Conservation (phyloP, 78 protist genomes). For the Dictyostelium firmibasis region DNA sequence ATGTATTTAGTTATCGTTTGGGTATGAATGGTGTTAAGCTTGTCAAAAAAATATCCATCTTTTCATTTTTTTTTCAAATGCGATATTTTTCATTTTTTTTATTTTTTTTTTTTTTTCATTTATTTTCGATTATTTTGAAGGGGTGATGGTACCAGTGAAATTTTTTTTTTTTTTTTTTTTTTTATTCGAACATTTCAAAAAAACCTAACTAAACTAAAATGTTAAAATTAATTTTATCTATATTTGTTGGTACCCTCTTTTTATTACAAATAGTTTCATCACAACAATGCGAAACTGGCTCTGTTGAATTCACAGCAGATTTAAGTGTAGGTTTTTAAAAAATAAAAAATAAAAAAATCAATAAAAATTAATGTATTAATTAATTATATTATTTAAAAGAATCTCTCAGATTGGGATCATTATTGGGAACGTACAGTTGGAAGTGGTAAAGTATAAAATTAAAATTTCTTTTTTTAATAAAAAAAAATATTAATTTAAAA, state of each 20-base stretch:
- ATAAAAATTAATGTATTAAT: not conserved
- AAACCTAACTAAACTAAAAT: not conserved
- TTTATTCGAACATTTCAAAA: not conserved
- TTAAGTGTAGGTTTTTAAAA: not conserved
- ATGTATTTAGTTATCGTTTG: too few species aligned
- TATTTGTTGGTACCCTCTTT: conserved; percentile 4
- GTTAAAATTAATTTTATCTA: not conserved
- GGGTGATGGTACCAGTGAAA: not conserved
- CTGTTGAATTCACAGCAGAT: conserved; percentile 8
- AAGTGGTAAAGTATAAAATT: conserved; percentile 8
- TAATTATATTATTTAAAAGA: not conserved
- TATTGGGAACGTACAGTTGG: conserved; percentile 81
- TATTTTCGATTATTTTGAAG: not conserved
- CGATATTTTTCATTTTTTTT: not conserved
- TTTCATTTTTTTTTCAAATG: not conserved
- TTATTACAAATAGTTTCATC: conserved; percentile 23
- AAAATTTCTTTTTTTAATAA: too few species aligned
- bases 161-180: not conserved
- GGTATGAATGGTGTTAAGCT: too few species aligned
- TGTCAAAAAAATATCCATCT: too few species aligned
- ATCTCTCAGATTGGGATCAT: conserved; percentile 63
- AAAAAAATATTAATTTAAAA: too few species aligned
- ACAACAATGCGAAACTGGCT: not conserved
- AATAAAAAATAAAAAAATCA: not conserved
- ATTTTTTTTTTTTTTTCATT: too few species aligned